Base-by-base conservation (phyloP, 345 rosid genomes). In the Schrenkiella parvula region DNA sequence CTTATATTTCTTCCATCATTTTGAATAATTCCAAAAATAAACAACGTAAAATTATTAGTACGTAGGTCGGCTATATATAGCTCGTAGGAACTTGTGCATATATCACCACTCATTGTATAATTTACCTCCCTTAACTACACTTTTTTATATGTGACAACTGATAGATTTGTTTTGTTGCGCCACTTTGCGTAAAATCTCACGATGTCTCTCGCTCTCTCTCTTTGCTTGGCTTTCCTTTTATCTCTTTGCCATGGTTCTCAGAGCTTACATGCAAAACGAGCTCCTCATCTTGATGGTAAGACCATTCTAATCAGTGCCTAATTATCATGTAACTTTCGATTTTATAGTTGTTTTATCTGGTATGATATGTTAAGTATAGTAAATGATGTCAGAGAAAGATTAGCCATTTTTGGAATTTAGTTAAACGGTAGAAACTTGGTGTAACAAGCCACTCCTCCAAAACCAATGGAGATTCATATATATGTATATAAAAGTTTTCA, bases 241-340 rank as follows among this genome's bases (percentile, higher is more conserved):
- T 64, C 76, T 13, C 48, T 71, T 32, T 57, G 42, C 13, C 46
- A 70, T 64, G 71, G 55, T 9, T 70, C 68, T 56, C 62, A 28
- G 11, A 58, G 62, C 76, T 57, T 56, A 23, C 68, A 37, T 11
- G 29, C 56, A 21, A 11, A 2, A 39, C 26, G 70, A 19, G 22
- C 48, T 57, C 71, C 76, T 57, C 76, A 70, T 77, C 76, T 77
- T 55, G 80, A 76, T 32, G 32, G 80, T 77, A 64, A 25, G 62
- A 46, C 12, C 38, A 63, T 25, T 22, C 26, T 22, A 1, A 6
- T 10, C 41, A 17, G 1, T 57, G 43, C 6, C 12, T 13, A 10
- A 39, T 58, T 9, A 41, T 8, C 22, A 55, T 43, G 3, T 54
- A 21, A 26, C n/a, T 3, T 6, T 71, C 68, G 10, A 18, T 21